Base-by-base conservation (phyloP, 2,329 filamentous ascomycete species). In the Claviceps fusiformis region DNA sequence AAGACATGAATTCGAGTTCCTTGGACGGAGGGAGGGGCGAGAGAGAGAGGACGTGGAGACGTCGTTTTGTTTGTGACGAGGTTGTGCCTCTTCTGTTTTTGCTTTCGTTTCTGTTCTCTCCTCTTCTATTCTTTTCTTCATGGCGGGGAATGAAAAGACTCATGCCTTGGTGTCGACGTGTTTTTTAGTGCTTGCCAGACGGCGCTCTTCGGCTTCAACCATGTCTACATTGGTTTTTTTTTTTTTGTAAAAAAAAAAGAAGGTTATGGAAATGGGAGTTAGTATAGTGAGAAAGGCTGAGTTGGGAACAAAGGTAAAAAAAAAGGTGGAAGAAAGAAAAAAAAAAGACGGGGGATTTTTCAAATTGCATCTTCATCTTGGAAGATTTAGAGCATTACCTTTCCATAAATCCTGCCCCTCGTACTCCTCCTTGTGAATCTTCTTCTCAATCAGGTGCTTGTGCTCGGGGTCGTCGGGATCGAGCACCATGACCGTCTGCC, bases 361-460 rank as follows among this genome's bases (percentile, higher is more conserved):
- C 52, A 41, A 41, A 17, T 8, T 41, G 37, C 15, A 41, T 44
- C 19, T 19, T 19, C 15, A 41, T 44, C 19, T 19, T 19, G 19
- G 19, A 19, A 19, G 19, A 19, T 19, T 5, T 17, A 17, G 17
- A 41, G 3, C 37, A 41, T 67, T 71, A 87, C 85, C 85, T 76
- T 82, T 93, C 93, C 93, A 98, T 64, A 96, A 78, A 70, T 97
- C 91, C 74, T 95, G 88, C 48, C 89, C 88, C 67, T 85, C 79
- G 69, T 95, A 93, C 59, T 87, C 78, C 75, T 95, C 89, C 73
- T 90, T 87, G 69, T 95, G 88, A 54, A 93, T 80, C 73, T 77
- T 83, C 82, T 91, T 92, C 80, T 95, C 88, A 62, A 95, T 87
- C 61, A 90, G 68, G 63, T 86, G 77, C 78, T 89, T 86, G 71